A percentile compares a stretch with the other conserved stretches of the same genome.
Conservation (phyloP, 331 rosid species). For the Malus hybrid region DNA sequence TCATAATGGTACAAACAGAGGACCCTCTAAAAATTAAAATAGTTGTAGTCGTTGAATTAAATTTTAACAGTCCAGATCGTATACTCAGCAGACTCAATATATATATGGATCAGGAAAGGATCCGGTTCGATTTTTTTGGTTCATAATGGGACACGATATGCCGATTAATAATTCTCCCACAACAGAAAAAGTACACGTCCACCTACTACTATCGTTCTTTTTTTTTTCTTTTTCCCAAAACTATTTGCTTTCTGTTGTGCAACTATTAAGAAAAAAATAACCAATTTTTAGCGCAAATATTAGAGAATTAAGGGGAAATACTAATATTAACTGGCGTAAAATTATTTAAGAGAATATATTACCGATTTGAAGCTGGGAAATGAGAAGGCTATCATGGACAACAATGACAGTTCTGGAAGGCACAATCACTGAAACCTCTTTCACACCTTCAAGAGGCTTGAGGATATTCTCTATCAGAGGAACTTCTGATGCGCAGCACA, state of each 20-base stretch:
- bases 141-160: not conserved
- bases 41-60: too few species aligned
- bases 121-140: not conserved
- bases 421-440: slow-evolving; percentile 60
- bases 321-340: not conserved
- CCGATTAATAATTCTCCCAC: not conserved
- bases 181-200: not conserved
- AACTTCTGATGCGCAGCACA: slow-evolving; percentile 86
- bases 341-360: not conserved
- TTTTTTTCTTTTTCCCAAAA: not conserved
- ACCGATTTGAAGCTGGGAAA: slow-evolving; percentile 85
- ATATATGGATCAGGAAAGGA: too few species aligned
- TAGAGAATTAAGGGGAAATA: not conserved
- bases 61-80: too few species aligned
- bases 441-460: slow-evolving; percentile 57
- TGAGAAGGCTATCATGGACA: slow-evolving; percentile 52
- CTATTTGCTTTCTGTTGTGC: not conserved
- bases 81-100: too few species aligned
- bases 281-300: not conserved
- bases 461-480: slow-evolving; percentile 63
- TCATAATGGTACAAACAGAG: too few species aligned
- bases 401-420: slow-evolving; percentile 81
- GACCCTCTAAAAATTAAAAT: too few species aligned
- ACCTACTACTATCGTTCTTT: not conserved
- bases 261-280: not conserved